These are phyloP conservation scores for Mortierella sp. DNA, from an alignment of 371 early-diverging fungal genomes.

Conservation along the genomic window DNA sequence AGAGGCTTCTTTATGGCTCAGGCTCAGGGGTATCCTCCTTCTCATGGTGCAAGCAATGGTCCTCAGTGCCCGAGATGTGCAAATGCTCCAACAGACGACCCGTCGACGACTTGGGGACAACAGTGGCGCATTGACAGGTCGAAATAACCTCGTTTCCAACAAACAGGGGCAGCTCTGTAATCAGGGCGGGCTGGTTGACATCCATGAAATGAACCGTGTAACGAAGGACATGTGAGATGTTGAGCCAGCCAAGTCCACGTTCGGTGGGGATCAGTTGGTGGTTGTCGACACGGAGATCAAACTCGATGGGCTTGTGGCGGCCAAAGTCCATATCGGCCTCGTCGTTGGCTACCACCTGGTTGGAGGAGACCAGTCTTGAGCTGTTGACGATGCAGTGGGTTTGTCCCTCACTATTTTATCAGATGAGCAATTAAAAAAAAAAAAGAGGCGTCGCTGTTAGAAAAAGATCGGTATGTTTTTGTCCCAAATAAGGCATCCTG, in stretches of 20 bases:
- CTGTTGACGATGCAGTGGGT: conserved; percentile 29
- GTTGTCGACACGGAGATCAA: conserved; percentile 47
- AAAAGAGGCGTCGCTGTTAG: not conserved
- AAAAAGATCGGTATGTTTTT: not conserved
- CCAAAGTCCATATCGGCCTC: conserved; percentile 52
- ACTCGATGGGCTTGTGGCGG: conserved; percentile 38
- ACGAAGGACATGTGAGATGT: conserved; percentile 44
- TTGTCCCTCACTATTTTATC: conserved; percentile 24
- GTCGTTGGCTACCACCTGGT: conserved; percentile 25
- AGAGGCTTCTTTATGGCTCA: conserved; percentile 18
- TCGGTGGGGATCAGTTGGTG: conserved; percentile 53
- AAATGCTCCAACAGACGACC: conserved; percentile 24
- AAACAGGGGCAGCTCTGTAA: conserved; percentile 43
- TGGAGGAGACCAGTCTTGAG: conserved; percentile 39
- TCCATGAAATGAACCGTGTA: conserved; percentile 51
- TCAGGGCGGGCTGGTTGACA: conserved; percentile 28
- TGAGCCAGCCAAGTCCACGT: conserved; percentile 47
- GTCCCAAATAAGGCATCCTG: conserved; percentile 6
- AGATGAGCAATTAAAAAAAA: not conserved
- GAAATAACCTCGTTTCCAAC: conserved; percentile 45
- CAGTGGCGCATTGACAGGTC: conserved; percentile 4
- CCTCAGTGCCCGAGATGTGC: conserved; percentile 40
- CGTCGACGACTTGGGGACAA: conserved; percentile 15
- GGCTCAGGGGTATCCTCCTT: conserved; percentile 42
- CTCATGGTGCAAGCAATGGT: conserved; percentile 29